A percentile compares a stretch with the other conserved stretches of the same genome.
Conservation (phyloP, 2,329 filamentous ascomycete genomes). For the Penicillium sp. region DNA sequence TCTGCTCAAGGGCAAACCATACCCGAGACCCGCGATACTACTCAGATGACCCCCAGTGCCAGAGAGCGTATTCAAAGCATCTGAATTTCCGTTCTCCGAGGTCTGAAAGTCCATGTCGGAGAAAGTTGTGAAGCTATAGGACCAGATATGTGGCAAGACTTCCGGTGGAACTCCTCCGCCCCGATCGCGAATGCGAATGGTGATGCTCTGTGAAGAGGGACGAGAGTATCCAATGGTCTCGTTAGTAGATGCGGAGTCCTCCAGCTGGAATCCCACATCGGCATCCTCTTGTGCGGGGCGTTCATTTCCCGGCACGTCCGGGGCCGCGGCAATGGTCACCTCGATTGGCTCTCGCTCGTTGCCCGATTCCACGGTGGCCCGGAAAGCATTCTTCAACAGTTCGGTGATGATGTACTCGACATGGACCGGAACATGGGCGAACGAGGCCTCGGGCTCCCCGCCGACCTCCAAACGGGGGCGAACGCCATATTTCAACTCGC, state of each 20-base stretch:
- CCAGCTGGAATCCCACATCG: conserved; percentile 30
- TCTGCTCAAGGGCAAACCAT: conserved; percentile 80
- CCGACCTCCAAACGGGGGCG: conserved; percentile 74
- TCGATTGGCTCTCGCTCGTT: conserved; percentile 75
- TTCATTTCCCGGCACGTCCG: conserved; percentile 42
- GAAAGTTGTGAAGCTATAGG: conserved; percentile 96
- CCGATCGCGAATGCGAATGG: conserved; percentile 90
- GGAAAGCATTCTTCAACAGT: conserved; percentile 92
- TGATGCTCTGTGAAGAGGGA: conserved; percentile 68
- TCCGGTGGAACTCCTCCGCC: conserved; percentile 87
- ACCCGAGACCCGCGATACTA: conserved; percentile 87
- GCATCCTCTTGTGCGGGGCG: conserved; percentile 27
- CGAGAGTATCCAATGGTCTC: conserved; percentile 31
- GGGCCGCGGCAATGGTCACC: conserved; percentile 77
- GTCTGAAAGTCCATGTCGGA: conserved; percentile 55
- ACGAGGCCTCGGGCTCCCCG: conserved; percentile 78
- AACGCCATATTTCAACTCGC: conserved; percentile 90
- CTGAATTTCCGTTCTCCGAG: conserved; percentile 50
- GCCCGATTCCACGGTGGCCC: conserved; percentile 82
- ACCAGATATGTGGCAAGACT: conserved; percentile 83
- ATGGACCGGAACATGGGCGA: conserved; percentile 92
- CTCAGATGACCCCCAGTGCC: conserved; percentile 65
- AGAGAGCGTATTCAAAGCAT: conserved; percentile 70
- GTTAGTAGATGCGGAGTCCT: conserved; percentile 27
- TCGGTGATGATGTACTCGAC: conserved; percentile 97